Base-by-base conservation (phyloP, 2,329 filamentous ascomycete species). In the Arthrinium puccinioides region DNA sequence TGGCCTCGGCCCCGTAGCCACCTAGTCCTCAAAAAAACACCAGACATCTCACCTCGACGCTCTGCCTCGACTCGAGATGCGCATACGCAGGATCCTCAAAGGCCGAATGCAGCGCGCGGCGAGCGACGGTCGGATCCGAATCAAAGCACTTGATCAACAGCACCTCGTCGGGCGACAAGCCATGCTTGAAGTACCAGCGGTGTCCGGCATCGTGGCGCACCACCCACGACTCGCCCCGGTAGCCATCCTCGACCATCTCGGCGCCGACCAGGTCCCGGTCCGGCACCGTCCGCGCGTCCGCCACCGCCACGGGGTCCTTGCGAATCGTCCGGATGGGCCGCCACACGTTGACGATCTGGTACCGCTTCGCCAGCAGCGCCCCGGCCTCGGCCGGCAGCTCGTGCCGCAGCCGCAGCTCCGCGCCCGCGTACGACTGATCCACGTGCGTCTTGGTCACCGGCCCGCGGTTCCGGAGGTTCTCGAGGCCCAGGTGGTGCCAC, bases 111-210 rank as follows among this genome's bases (percentile, higher is more conserved):
- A 71, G 70, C 15, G 70, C 64, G 4, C 70, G 50, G 9, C 69
- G 60, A 6, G 70, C 68, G 15, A 66, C 52, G 50, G 74, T 69
- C 19, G 56, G 55, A 59, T 72, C 70, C n/a, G 61, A 70, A 51
- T 79, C 76, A 46, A 70, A 78, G 43, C 71, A 76, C 51, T 79
- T 79, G 52, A 79, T 73, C 31, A 79, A 46, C 3, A 72, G 60
- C 4, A 73, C 67, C 54, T 79, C 64, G 4, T 69, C 61, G 0
- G 72, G 70, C 1, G 56, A 60, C 50, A 75, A 66, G 2, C 59
- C 61, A 24, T 63, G 63, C 36, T 69, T 59, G 50, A 70, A 76
- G 45, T 66, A 69, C 71, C 71, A 76, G 47, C 54, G 58, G 26
- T 72, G 67, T 1, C 44, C 40, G 0, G 49, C 44, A 40, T 62